A percentile compares a stretch with the other conserved stretches of the same genome.
phyloP scores from a whole-genome alignment of 371 early-diverging fungal species.

The Capillidium rhysosporum region DNA sequence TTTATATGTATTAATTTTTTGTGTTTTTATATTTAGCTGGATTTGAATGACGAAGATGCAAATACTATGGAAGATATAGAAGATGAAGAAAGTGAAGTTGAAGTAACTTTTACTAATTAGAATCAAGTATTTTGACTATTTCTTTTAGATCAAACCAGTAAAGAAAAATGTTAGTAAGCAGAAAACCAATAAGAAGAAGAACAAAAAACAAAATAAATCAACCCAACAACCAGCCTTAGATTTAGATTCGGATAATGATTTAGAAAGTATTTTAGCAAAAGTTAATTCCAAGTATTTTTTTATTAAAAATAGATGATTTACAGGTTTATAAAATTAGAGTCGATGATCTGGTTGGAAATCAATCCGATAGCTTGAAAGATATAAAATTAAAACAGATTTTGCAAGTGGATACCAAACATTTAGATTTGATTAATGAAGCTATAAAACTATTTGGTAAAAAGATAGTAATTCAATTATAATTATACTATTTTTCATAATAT shows the following conservation, averaged over 20 bases:
- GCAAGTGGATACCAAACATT: not conserved
- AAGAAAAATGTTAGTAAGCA: not conserved
- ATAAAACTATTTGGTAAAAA: not conserved
- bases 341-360: no score
- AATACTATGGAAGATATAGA: not conserved
- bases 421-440: not conserved
- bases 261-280: not conserved
- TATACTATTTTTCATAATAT: not conserved
- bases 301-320: no score
- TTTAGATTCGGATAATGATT: not conserved
- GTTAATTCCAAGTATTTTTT: not conserved
- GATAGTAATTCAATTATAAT: not conserved
- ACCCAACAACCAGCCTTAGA: not conserved
- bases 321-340: no score
- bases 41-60: not conserved
- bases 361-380: no score
- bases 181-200: not conserved
- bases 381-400: not conserved
- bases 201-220: not conserved
- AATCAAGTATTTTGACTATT: not conserved
- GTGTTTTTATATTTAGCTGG: not conserved
- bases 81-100: not conserved
- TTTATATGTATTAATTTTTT: not conserved
- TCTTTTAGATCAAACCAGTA: not conserved
- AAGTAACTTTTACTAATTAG: not conserved